A percentile compares a stretch with the other conserved stretches of the same genome.
Evolutionary conservation across 2,329 filamentous ascomycete species (phyloP).

Genomic region (Beauveria caledonica): DNA sequence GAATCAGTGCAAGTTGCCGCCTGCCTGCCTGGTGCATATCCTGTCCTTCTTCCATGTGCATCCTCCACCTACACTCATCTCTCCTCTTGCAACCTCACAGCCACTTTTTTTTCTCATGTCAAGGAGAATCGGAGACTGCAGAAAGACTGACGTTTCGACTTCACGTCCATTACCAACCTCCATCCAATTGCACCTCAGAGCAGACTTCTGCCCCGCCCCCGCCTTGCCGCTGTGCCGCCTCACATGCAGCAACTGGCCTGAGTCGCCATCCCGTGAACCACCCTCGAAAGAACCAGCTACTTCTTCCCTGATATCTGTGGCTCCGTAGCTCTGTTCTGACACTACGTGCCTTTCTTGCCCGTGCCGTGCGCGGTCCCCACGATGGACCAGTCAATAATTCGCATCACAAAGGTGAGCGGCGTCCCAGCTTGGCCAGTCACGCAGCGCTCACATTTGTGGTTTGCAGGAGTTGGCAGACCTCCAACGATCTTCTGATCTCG

Average conservation of each 20-base stretch:
- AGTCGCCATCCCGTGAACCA: not conserved
- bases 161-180: not conserved
- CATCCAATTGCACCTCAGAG: not conserved
- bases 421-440: not conserved
- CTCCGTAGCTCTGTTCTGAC: not conserved
- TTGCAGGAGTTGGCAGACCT: constrained; percentile 74
- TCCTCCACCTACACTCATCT: not conserved
- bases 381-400: constrained; percentile 74
- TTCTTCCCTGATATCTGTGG: not conserved
- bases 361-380: constrained; percentile 15
- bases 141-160: not conserved
- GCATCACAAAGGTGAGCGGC: constrained; percentile 66
- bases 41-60: not conserved
- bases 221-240: constrained; percentile 2
- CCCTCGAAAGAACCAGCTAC: not conserved
- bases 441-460: constrained; percentile 3
- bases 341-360: not conserved
- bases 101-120: not conserved
- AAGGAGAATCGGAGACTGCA: not conserved
- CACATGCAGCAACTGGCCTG: not conserved
- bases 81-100: not conserved
- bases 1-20: not conserved
- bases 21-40: not conserved
- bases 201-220: constrained; percentile 5
- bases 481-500: constrained; percentile 75